Base-by-base conservation (phyloP, 2,329 filamentous ascomycete species). In the Thelonectria discophora region DNA sequence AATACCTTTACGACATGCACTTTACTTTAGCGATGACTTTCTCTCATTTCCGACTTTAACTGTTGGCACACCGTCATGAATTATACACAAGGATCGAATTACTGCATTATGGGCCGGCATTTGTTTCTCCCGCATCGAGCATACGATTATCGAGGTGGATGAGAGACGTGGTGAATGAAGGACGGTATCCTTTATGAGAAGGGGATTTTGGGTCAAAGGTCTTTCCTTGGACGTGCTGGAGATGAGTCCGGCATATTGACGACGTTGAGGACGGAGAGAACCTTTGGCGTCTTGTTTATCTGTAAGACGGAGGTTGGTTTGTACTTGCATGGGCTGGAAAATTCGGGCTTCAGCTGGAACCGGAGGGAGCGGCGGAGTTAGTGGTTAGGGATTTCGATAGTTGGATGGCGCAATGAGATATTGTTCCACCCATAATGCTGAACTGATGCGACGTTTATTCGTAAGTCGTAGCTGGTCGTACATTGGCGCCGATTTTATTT, bases 301-400 rank as follows among this genome's bases (percentile, higher is more conserved):
- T 72, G 55, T 65, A 68, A 64, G 68, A 70, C 57, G 54, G 63
- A 50, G 48, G 39, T 49, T 60, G 50, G 42, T 63, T 65, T 65
- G 68, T 66, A 68, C 62, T 68, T 68, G 69, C 69, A 72, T 68
- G 64, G 66, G 66, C 65, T 70, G 69, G 58, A 69, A 70, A 70
- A 68, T 55, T 66, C 60, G 60, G 64, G 65, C 67, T 69, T 69
- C 60, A 70, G 68, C 64, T 69, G 70, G 68, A 57, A 53, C 64
- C 62, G 66, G 67, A 65, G 61, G 73, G 69, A 76, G 75, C 74
- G 72, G 72, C 66, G 75, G 75, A 76, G 75, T 76, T 66, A 64
- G 64, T 66, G 65, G 67, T 67, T 66, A 63, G 68, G 72, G 66
- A 58, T 56, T 69, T 72, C 48, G 54, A 67, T 70, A 71, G 67